These are phyloP conservation scores for Starmerella bombicola DNA, from an alignment of 805 yeast species.

Conservation along the genomic window DNA sequence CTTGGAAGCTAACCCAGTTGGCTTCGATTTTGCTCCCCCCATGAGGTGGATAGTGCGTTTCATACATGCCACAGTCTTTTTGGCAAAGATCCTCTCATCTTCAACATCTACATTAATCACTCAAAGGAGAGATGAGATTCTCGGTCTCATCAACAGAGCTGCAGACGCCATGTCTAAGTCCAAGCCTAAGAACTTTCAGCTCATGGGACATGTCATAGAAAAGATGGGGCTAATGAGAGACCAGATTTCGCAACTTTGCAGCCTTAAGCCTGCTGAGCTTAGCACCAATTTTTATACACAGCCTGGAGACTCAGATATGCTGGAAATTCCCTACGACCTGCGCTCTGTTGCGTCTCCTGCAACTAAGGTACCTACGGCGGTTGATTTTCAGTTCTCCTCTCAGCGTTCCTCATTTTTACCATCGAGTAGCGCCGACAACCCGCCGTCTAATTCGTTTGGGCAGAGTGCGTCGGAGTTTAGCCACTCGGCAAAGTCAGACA, in stretches of 20 bases:
- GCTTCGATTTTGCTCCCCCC: conserved; percentile 62
- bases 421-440: too few relatives aligned
- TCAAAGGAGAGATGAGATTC: background rate
- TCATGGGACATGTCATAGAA: conserved; percentile 10
- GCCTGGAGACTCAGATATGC: too few relatives aligned
- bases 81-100: conserved; percentile 60
- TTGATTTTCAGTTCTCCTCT: too few relatives aligned
- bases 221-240: conserved; percentile 4
- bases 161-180: conserved; percentile 8
- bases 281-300: too few relatives aligned
- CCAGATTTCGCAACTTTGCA: conserved; percentile 3
- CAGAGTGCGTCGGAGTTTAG: too few relatives aligned
- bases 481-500: too few relatives aligned
- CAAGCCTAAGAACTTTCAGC: conserved; percentile 7
- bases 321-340: too few relatives aligned
- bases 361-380: too few relatives aligned
- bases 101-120: conserved; percentile 1
- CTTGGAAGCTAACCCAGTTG: conserved; percentile 44
- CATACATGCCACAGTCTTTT: conserved; percentile 77
- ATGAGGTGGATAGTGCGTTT: conserved; percentile 84
- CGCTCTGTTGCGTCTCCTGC: too few relatives aligned
- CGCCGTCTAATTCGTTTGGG: too few relatives aligned
- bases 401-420: too few relatives aligned
- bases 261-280: too few relatives aligned
- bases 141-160: conserved; percentile 1